Conservation (phyloP, 2,329 filamentous ascomycete genomes). For the Orbilia ellipsospora region DNA sequence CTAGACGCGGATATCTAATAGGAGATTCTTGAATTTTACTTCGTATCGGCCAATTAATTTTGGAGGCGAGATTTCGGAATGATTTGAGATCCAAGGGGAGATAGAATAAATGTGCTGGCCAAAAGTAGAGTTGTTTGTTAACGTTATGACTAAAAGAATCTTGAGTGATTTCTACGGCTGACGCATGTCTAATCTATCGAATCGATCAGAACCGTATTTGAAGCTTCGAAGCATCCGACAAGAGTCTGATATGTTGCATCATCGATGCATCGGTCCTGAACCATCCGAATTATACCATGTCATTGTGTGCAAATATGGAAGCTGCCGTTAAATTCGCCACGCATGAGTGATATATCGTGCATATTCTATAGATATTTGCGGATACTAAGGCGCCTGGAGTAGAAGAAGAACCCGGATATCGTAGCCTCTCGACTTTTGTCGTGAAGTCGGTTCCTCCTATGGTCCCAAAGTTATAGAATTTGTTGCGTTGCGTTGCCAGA, state of each 20-base stretch:
- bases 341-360: slow-evolving; percentile 35
- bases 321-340: background rate
- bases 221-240: slow-evolving; percentile 4
- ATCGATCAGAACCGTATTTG: slow-evolving; percentile 28
- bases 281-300: slow-evolving; percentile 26
- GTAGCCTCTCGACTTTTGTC: no score
- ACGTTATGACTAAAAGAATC: slow-evolving; percentile 46
- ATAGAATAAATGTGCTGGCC: background rate
- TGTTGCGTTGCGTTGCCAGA: no score
- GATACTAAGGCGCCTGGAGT: slow-evolving; percentile 1
- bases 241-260: slow-evolving; percentile 13
- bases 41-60: background rate
- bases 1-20: background rate
- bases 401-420: background rate
- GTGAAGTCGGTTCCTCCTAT: no score
- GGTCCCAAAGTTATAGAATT: no score
- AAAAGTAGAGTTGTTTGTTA: slow-evolving; percentile 28
- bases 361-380: slow-evolving; percentile 8
- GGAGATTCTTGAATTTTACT: no score
- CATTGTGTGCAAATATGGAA: background rate
- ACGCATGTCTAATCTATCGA: slow-evolving; percentile 31
- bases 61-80: slow-evolving; percentile 53
- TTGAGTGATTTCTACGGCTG: slow-evolving; percentile 43
- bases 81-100: slow-evolving; percentile 18
- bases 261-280: slow-evolving; percentile 35